phyloP scores from a whole-genome alignment of 2,329 filamentous ascomycete genomes.

The Westerdykella aurantiaca region DNA sequence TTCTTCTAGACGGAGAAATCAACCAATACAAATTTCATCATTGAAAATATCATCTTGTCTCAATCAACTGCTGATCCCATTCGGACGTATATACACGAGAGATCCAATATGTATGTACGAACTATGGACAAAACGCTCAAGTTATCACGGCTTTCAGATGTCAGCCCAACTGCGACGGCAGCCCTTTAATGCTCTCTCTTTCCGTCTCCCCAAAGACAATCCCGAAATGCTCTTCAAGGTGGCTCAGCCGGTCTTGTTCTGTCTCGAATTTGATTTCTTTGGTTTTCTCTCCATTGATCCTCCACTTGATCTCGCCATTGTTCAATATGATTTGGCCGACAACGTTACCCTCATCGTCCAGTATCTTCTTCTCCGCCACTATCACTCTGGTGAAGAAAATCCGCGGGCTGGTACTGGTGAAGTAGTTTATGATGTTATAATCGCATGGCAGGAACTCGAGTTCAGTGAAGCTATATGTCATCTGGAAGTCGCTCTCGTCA shows the following conservation, averaged over 20 bases:
- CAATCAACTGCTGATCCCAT: neutral
- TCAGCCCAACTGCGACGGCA: conserved; percentile 30
- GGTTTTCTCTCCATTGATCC: conserved; percentile 40
- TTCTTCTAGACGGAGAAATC: conserved; percentile 24
- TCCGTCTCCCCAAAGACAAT: conserved; percentile 39
- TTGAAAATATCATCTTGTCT: neutral
- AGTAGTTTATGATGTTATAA: conserved; percentile 31
- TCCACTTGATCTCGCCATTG: conserved; percentile 43
- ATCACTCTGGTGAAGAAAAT: conserved; percentile 30
- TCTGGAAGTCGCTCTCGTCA: conserved; percentile 49
- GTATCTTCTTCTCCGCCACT: conserved; percentile 50
- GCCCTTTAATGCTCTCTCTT: conserved; percentile 33
- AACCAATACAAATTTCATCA: neutral
- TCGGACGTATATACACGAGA: neutral
- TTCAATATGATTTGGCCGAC: conserved; percentile 39
- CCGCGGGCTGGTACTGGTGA: conserved; percentile 28
- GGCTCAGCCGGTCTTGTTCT: conserved; percentile 42
- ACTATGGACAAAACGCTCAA: neutral
- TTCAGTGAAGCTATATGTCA: conserved; percentile 58
- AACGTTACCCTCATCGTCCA: conserved; percentile 35
- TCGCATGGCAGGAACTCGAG: conserved; percentile 32
- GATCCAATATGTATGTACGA: too few species aligned
- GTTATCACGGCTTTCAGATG: neutral
- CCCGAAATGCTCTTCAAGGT: conserved; percentile 41
- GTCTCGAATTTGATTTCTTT: conserved; percentile 37